These are phyloP conservation scores for Orbilia brochopaga DNA, from an alignment of 2,329 filamentous ascomycete genomes.

Conservation along the genomic window DNA sequence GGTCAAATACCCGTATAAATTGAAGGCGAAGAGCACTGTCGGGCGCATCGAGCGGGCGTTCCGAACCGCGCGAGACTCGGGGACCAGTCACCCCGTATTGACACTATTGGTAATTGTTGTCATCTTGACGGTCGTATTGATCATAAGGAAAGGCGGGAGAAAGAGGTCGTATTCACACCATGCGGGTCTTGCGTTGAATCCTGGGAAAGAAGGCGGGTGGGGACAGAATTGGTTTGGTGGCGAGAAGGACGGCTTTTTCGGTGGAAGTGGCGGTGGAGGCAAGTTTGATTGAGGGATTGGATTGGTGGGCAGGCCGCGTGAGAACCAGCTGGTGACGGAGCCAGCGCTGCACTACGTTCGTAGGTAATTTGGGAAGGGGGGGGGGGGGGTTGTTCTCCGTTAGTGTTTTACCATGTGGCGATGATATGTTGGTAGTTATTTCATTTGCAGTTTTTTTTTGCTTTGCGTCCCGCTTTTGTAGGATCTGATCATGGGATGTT, in stretches of 20 bases:
- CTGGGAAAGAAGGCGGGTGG: conserved; percentile 44
- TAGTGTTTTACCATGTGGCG: not conserved
- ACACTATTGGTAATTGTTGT: conserved; percentile 52
- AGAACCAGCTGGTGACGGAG: not conserved
- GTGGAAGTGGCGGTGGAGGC: conserved; percentile 28
- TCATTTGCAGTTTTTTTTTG: too few relatives aligned
- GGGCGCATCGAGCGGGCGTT: conserved; percentile 74
- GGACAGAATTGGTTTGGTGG: conserved; percentile 43
- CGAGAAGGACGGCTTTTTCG: conserved; percentile 46
- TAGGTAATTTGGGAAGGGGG: not conserved
- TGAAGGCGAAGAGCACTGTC: conserved; percentile 79
- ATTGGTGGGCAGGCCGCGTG: not conserved
- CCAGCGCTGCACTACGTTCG: too few relatives aligned
- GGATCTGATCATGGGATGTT: too few relatives aligned
- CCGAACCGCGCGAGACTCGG: conserved; percentile 59
- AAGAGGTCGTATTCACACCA: conserved; percentile 29
- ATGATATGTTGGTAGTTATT: not conserved
- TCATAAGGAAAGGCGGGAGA: conserved; percentile 22
- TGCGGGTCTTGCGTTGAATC: conserved; percentile 35
- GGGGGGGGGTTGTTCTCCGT: not conserved
- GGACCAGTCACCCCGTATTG: conserved; percentile 60
- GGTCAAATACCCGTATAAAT: conserved; percentile 70
- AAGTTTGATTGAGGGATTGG: conserved; percentile 37
- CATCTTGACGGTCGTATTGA: conserved; percentile 13
- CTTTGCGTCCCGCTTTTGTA: too few relatives aligned